Conservation (phyloP, 2,329 filamentous ascomycete genomes). For the Erysiphe pulchra region DNA sequence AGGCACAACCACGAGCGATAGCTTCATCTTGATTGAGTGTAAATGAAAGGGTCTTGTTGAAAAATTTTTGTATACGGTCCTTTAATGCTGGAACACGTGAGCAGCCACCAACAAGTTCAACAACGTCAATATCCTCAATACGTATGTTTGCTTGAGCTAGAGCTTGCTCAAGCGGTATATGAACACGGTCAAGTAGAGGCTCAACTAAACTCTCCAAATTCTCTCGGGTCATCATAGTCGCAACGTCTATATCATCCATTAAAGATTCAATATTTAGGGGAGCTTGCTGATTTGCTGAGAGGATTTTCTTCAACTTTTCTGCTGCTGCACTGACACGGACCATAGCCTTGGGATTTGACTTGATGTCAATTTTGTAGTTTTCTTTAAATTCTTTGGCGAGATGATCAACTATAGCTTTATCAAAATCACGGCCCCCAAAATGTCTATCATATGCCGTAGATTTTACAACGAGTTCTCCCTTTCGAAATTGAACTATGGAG, state of each 20-base stretch:
- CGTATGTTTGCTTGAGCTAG: slow-evolving; percentile 82
- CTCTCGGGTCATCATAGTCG: slow-evolving; percentile 69
- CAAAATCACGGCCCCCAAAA: slow-evolving; percentile 93
- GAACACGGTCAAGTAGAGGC: slow-evolving; percentile 52
- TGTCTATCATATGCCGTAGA: slow-evolving; percentile 80
- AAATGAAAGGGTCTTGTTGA: slow-evolving; percentile 78
- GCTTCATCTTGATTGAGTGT: slow-evolving; percentile 98
- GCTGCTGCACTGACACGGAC: slow-evolving; percentile 68
- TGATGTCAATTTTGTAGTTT: slow-evolving; percentile 94
- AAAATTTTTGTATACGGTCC: slow-evolving; percentile 70
- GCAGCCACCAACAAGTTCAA: slow-evolving; percentile 87
- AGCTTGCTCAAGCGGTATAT: slow-evolving; percentile 61
- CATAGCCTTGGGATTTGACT: slow-evolving; percentile 67
- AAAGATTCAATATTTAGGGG: slow-evolving; percentile 92
- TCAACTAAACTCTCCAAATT: slow-evolving; percentile 80
- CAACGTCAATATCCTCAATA: slow-evolving; percentile 70
- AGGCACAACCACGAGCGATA: slow-evolving; percentile 81
- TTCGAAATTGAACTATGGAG: slow-evolving; percentile 87
- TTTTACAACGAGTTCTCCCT: slow-evolving; percentile 89
- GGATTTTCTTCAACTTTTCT: slow-evolving; percentile 95
- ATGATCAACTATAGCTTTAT: slow-evolving; percentile 83
- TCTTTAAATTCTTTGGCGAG: slow-evolving; percentile 89
- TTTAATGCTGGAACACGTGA: slow-evolving; percentile 87
- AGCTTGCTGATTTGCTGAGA: slow-evolving; percentile 82
- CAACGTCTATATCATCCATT: slow-evolving; percentile 93